Base-by-base conservation (phyloP, 2,329 filamentous ascomycete species). In the Ophiosphaerella korrae region DNA sequence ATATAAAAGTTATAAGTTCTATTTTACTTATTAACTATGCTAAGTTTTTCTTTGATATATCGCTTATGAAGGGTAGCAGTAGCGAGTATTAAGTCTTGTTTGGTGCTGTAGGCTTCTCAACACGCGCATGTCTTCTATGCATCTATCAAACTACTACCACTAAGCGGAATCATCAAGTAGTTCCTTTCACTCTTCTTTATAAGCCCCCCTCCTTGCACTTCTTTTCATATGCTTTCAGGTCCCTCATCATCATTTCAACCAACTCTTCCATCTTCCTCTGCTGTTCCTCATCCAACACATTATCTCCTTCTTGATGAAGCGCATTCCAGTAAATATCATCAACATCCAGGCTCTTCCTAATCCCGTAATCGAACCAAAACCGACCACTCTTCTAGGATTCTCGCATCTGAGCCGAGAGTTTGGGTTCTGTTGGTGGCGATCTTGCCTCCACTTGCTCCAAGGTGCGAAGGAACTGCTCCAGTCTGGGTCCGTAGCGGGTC, bases 361-460 rank as follows among this genome's bases (percentile, higher is more conserved):
- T 64, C 12, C 68, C 71, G 52, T 65, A 72, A 43, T 76, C 55
- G 37, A 75, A 73, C 73, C 68, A 75, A 55, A 76, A 76, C 21
- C 58, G 60, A 2, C 65, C 64, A 23, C 45, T 64, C 12, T 35
- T 50, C 74, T 71, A 75, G 6, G 71, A 72, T 3, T 74, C 62
- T 26, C 68, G 67, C 68, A 76, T 74, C 31, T 54, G 54, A 18
- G 16, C 45, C 40, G 65, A 68, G 47, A 68, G 59, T 43, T 31
- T 41, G 40, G 52, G 26, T 70, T 39, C 41, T 3, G 8, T 11
- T 24, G 26, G 24, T 7, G 7, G 16, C n/a, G 14, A 45, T 63
- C 18, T 52, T 44, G 33, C 41, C 40, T 63, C 60, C 21, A 65
- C 64, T 31, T 46, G 45, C 51, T 74, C 62, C 47, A 76, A 34